Conservation (phyloP, 2,329 filamentous ascomycete species). For the Neospermospora avenae region DNA sequence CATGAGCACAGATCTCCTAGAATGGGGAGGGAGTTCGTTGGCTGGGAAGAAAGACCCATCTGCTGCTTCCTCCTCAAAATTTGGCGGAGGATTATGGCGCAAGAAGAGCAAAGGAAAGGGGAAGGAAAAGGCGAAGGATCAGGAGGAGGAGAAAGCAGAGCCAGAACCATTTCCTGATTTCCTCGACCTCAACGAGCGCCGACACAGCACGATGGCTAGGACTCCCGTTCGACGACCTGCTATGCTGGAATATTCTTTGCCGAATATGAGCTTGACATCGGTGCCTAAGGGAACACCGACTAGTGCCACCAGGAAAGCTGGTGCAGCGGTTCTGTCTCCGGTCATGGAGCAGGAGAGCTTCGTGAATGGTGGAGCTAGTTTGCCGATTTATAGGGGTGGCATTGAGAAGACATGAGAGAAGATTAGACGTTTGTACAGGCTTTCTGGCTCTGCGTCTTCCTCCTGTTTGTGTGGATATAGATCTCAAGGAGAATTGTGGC, state of each 20-base stretch:
- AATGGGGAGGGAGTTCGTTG: slow-evolving; percentile 7
- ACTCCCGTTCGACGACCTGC: background rate
- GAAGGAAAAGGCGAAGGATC: background rate
- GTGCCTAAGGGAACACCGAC: background rate
- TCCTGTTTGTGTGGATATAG: background rate
- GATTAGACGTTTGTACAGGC: background rate
- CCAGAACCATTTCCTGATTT: background rate
- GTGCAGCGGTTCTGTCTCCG: background rate
- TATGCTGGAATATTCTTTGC: background rate
- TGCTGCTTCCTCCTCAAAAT: background rate
- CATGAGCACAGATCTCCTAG: slow-evolving; percentile 12
- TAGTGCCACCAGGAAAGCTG: background rate
- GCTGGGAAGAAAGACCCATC: slow-evolving; percentile 5
- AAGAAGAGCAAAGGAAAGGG: background rate
- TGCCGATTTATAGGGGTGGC: slow-evolving; percentile 1
- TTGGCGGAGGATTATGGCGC: background rate
- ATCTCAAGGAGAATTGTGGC: background rate
- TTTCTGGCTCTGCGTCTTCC: background rate
- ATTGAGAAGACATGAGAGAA: background rate
- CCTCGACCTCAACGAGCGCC: background rate
- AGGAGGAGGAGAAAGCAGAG: slow-evolving; percentile 6
- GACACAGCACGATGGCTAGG: background rate
- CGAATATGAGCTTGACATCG: background rate
- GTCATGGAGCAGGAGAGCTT: slow-evolving; percentile 1
- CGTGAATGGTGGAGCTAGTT: background rate